Conservation (phyloP, 1,284 basidiomycete genomes). For the Sanguinoderma infundibulare region DNA sequence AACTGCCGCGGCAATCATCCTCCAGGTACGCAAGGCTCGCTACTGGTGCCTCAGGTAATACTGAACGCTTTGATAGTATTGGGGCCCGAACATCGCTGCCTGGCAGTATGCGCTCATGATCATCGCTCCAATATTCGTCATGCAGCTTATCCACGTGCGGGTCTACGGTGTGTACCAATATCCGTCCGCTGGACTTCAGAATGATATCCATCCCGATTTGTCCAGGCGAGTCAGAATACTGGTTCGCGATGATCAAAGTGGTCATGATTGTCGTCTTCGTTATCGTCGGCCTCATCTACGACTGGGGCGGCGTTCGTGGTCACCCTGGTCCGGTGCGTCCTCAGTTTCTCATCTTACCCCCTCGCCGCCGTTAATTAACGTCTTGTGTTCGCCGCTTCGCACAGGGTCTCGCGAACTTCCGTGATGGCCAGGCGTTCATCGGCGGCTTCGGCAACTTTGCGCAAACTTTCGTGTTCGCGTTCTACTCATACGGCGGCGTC, state of each 20-base stretch:
- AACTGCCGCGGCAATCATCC: slow-evolving; percentile 46
- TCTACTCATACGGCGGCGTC: slow-evolving; percentile 78
- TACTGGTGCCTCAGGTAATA: no score
- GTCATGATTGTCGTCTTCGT: slow-evolving; percentile 37
- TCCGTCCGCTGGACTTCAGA: not conserved
- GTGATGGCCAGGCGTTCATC: slow-evolving; percentile 52
- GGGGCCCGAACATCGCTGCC: slow-evolving; percentile 45
- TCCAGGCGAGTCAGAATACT: slow-evolving; percentile 39
- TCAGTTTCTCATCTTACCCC: not conserved
- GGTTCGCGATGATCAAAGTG: slow-evolving; percentile 40
- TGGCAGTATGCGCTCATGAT: slow-evolving; percentile 60
- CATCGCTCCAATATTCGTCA: slow-evolving; percentile 48
- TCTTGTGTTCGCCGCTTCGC: not conserved
- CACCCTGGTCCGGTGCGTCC: slow-evolving; percentile 53
- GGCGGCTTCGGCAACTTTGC: slow-evolving; percentile 58
- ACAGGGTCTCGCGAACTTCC: slow-evolving; percentile 58
- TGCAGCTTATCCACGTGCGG: slow-evolving; percentile 50
- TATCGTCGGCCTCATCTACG: slow-evolving; percentile 43
- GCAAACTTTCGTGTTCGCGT: slow-evolving; percentile 59
- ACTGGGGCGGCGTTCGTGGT: slow-evolving; percentile 59
- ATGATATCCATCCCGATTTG: not conserved
- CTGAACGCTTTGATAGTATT: slow-evolving; percentile 36
- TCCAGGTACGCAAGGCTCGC: slow-evolving; percentile 38
- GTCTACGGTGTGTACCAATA: slow-evolving; percentile 46
- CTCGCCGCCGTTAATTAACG: not conserved